Percentiles rank a stretch among this genome's conserved stretches.
Conservation (phyloP, 305 asterid species). For the Nicotiana rustica region DNA sequence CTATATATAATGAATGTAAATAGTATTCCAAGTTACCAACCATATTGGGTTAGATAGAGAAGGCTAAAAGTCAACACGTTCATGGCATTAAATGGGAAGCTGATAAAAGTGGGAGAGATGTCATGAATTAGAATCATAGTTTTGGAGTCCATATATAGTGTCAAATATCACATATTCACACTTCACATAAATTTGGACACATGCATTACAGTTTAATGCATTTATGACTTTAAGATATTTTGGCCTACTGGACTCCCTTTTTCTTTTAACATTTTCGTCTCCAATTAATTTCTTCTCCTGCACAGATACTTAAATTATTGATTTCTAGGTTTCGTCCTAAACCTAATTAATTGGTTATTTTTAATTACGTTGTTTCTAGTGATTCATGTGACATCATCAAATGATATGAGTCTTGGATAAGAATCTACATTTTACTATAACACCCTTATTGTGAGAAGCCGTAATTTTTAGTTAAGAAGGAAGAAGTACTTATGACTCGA, state of each 20-base stretch:
- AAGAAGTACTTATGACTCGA: no score
- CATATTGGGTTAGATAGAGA: not conserved
- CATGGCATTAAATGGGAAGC: constrained; percentile 14
- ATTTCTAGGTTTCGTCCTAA: no score
- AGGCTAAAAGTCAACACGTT: constrained; percentile 13
- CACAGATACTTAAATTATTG: no score
- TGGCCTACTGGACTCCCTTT: not conserved
- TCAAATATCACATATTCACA: not conserved
- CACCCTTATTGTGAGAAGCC: not conserved
- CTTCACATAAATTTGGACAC: constrained; percentile 10
- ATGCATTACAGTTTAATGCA: constrained; percentile 20
- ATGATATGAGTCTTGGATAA: not conserved
- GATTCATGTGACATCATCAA: not conserved
- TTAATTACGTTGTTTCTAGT: no score
- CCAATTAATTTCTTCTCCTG: no score
- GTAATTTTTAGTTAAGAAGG: no score
- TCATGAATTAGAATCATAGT: not conserved
- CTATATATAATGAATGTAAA: not conserved
- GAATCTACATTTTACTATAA: not conserved
- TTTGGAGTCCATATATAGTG: not conserved
- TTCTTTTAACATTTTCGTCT: not conserved
- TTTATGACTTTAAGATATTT: not conserved
- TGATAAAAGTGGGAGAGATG: constrained; percentile 18
- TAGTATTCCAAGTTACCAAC: not conserved
- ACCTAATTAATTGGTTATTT: no score